Base-by-base conservation (phyloP, 306 rosid genomes). In the Gynostemma pentaphyllum region DNA sequence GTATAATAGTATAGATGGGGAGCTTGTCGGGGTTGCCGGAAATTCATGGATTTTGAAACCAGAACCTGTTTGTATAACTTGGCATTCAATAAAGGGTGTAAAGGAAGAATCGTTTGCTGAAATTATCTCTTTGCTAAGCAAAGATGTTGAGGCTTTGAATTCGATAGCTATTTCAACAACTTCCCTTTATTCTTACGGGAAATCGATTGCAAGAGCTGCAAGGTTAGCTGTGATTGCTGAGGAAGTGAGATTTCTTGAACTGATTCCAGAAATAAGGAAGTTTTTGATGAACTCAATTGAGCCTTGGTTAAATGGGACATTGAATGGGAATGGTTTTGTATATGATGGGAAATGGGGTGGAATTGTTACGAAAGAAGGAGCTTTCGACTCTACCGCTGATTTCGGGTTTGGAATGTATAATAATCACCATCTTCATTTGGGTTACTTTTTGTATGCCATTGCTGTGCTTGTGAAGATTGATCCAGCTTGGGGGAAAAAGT, bases 251-350 rank as follows among this genome's bases (percentile, higher is more conserved):
- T 75, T 32, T 51, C 66, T 42, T 66, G 85, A 81, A 47, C 84
- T 72, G 65, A 79, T 87, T 76, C 83, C 95, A 14, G 46, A 16
- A 4, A 56, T 90, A 36, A 61, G 22, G 18, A 82, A 80, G 15
- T 85, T 78, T 45, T 73, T 90, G 76, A 81, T 70, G 71, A 87
- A 82, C 26, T 62, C 84, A 10, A 85, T 85, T 69, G 80, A 78
- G 76, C 96, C 97, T 6, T 90, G 97, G 97, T 42, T 90, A 40
- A 83, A 83, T 45, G 97, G 97, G 36, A 90, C 82, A 63, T 83
- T 87, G 2, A 59, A 42, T 21, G 91, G 81, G 46, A 90, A 90
- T 77, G 96, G 84, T 15, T 90, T 90, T 71, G 73, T 83, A 1
- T 52, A 80, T 70, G 97, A 90, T 59, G 8, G 41, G 0, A 87